Conservation (phyloP, 1,284 basidiomycete genomes). For the Sanguinoderma infundibulare region DNA sequence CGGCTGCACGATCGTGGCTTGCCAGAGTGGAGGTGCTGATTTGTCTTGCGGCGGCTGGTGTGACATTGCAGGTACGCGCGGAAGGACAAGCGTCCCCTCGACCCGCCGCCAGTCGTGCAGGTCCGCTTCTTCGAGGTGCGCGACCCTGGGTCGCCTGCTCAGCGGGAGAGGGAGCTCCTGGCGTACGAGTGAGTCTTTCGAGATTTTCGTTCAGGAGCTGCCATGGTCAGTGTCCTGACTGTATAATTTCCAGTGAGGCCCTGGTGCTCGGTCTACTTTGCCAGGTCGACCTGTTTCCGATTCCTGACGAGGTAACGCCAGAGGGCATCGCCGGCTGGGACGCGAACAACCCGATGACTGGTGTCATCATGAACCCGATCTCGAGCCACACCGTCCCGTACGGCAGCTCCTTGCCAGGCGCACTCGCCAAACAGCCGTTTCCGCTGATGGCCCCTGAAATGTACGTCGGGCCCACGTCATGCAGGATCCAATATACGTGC, state of each 20-base stretch:
- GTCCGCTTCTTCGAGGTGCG: conserved; percentile 34
- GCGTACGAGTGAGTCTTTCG: conserved; percentile 41
- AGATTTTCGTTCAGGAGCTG: not conserved
- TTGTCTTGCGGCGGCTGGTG: too few species aligned
- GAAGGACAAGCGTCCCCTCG: conserved; percentile 44
- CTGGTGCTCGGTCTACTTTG: not conserved
- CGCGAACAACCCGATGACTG: not conserved
- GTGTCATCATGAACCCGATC: not conserved
- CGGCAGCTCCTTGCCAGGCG: not conserved
- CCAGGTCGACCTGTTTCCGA: not conserved
- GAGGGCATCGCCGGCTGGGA: not conserved
- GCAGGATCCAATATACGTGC: not conserved
- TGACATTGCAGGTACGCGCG: conserved; percentile 39
- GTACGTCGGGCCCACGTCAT: not conserved
- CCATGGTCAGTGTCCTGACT: not conserved
- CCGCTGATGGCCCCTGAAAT: not conserved
- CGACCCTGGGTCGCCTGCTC: conserved; percentile 30
- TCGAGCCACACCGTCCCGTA: not conserved
- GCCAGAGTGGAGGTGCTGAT: not conserved
- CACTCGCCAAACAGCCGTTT: not conserved
- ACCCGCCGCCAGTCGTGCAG: conserved; percentile 47
- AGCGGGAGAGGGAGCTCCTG: conserved; percentile 40
- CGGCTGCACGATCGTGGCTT: too few species aligned
- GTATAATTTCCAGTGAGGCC: not conserved
- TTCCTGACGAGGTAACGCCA: not conserved